phyloP scores from a whole-genome alignment of 2,329 filamentous ascomycete species.

The Sordariomycetes sp. region DNA sequence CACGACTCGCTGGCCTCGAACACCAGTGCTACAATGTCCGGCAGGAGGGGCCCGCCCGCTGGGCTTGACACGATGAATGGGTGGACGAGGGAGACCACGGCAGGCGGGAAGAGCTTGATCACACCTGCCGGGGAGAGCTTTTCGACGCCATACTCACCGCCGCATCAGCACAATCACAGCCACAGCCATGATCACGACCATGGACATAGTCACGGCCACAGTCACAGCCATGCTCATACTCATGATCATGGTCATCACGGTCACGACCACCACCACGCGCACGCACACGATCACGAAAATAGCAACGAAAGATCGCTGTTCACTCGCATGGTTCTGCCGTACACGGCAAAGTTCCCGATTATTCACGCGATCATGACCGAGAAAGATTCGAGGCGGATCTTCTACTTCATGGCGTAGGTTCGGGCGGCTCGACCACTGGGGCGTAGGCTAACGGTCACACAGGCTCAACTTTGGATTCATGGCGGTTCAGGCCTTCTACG shows the following conservation, averaged over 20 bases:
- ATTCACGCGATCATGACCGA: slow-evolving; percentile 80
- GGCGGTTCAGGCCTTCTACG: slow-evolving; percentile 89
- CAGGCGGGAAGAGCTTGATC: slow-evolving; percentile 29
- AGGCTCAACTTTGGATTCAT: slow-evolving; percentile 94
- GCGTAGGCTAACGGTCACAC: slow-evolving; percentile 8
- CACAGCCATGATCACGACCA: slow-evolving; percentile 12
- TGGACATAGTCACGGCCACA: slow-evolving; percentile 17
- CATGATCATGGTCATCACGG: slow-evolving; percentile 18
- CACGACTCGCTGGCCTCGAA: slow-evolving; percentile 17
- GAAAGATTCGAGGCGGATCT: slow-evolving; percentile 87
- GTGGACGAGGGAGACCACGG: slow-evolving; percentile 30
- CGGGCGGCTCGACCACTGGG: slow-evolving; percentile 5
- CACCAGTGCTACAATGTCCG: slow-evolving; percentile 13
- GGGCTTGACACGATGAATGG: slow-evolving; percentile 24
- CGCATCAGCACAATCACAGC: slow-evolving; percentile 9
- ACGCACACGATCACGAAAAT: slow-evolving; percentile 25
- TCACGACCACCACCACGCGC: slow-evolving; percentile 12
- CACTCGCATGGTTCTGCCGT: slow-evolving; percentile 63
- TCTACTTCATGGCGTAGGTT: slow-evolving; percentile 90
- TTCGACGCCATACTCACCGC: slow-evolving; percentile 17
- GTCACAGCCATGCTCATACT: slow-evolving; percentile 13
- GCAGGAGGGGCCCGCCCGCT: slow-evolving; percentile 20
- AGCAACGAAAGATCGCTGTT: slow-evolving; percentile 52
- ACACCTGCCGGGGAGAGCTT: slow-evolving; percentile 19
- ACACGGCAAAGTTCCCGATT: slow-evolving; percentile 64